Base-by-base conservation (phyloP, 2,329 filamentous ascomycete genomes). In the Talaromyces atroroseus region DNA sequence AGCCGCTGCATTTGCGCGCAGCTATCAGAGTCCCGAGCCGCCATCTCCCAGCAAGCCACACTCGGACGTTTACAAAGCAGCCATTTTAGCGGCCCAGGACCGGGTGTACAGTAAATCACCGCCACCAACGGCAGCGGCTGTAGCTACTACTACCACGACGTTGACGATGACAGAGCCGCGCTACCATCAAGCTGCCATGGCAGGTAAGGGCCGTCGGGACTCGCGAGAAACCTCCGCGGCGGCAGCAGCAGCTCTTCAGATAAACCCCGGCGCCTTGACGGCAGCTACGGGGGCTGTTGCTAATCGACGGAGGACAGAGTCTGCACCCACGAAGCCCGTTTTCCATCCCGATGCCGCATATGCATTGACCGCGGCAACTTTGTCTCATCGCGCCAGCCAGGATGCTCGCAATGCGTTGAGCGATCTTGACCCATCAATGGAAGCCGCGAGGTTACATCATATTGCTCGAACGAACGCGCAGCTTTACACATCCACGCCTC, bases 211-310 rank as follows among this genome's bases (percentile, higher is more conserved):
- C n/a, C 20, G 36, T 34, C 55, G 20, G 20, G 42, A 44, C 24
- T 11, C 83, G 87, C 69, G 79, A 78, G 26, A 51, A 45, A 10
- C 47, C 53, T 21, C 60, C 49, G 38, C 58, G 57, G 24, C 75
- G 32, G 75, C 76, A 44, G n/a, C 21, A 5, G 26, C 40, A 61
- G 77, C 73, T 20, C 72, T 71, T 10, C 71, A 85, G 24, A 80
- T 81, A 46, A 80, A 78, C 36, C 81, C 82, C 59, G 85, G 83
- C 58, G 90, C 90, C 1, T 77, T 92, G 48, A 76, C 82, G 36
- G 90, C 90, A 44, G 91, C 90, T 12, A 87, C 86, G 50, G 89
- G 85, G 26, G 90, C 90, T n/a, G 85, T 90, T 74, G 78, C 82
- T 26, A 78, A 75, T 48, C 80, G 86, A 57, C 81, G 80, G 58